phyloP scores from a whole-genome alignment of 805 yeast species.

The Ogataea corticis region DNA sequence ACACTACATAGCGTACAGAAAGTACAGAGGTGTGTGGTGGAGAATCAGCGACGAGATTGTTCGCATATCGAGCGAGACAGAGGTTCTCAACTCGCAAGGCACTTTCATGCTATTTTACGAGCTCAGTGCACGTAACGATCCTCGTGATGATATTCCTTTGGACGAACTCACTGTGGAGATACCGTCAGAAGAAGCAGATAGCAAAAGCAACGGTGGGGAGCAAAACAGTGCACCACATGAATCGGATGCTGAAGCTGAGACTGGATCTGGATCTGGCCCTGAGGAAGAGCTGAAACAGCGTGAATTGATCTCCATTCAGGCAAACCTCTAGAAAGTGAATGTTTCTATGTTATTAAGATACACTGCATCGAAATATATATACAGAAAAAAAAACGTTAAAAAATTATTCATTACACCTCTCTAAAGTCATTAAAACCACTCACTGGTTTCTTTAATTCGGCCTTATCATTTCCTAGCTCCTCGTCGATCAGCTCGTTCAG shows the following conservation, averaged over 20 bases:
- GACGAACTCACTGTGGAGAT: conserved; percentile 9
- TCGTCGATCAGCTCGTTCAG: conserved; percentile 46
- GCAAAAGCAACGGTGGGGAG: conserved; percentile 9
- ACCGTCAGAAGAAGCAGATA: conserved; percentile 7
- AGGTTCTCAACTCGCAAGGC: conserved; percentile 80
- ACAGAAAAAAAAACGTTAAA: not conserved
- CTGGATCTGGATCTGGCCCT: conserved; percentile 1
- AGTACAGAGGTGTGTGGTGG: conserved; percentile 89
- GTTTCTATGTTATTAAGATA: not conserved
- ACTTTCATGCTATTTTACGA: conserved; percentile 94
- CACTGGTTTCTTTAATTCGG: conserved; percentile 7
- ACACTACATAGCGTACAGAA: conserved; percentile 90
- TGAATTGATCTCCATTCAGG: conserved; percentile 23
- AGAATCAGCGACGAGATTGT: conserved; percentile 90
- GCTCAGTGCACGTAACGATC: conserved; percentile 32
- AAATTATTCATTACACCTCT: conserved; percentile 2
- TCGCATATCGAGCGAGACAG: conserved; percentile 73
- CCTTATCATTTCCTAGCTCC: conserved; percentile 30
- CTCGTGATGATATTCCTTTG: conserved; percentile 14
- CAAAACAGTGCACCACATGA: conserved; percentile 2
- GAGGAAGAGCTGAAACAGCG: conserved; percentile 23
- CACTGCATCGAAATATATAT: conserved; percentile 3
- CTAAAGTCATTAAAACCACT: conserved; percentile 8
- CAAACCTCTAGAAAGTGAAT: conserved; percentile 14
- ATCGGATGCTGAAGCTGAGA: not conserved